Percentiles rank a stretch among this genome's conserved stretches.
Evolutionary conservation across 2,329 filamentous ascomycete genomes (phyloP).

Genomic region (Beauveria pseudobassiana): DNA sequence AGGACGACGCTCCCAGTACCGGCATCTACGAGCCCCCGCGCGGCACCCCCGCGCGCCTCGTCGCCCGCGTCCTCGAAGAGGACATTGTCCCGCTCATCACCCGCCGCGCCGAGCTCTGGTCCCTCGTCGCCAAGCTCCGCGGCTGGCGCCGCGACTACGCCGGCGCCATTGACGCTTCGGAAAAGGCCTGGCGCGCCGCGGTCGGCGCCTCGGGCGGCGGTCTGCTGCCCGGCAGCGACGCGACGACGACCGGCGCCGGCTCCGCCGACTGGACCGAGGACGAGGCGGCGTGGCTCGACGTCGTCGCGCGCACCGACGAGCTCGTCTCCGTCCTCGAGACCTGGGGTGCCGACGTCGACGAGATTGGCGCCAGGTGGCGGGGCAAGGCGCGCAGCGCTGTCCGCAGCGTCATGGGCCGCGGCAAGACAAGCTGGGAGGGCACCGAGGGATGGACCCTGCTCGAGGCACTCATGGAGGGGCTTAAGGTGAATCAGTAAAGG

Average conservation of each 20-base stretch:
- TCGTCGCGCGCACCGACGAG: conserved; percentile 73
- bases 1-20: conserved; percentile 21
- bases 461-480: conserved; percentile 46
- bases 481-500: conserved; percentile 31
- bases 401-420: conserved; percentile 74
- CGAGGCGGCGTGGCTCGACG: conserved; percentile 57
- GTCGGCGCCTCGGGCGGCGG: conserved; percentile 42
- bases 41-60: conserved; percentile 53
- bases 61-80: conserved; percentile 67
- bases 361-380: conserved; percentile 75
- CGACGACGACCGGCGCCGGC: background rate
- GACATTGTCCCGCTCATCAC: conserved; percentile 80
- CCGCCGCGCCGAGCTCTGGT: conserved; percentile 67
- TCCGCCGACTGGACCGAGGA: conserved; percentile 38
- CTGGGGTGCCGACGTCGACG: conserved; percentile 56
- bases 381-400: conserved; percentile 83
- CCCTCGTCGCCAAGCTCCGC: conserved; percentile 61
- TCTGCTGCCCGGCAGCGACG: conserved; percentile 26
- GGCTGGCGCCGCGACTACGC: conserved; percentile 64
- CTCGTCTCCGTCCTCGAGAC: conserved; percentile 79
- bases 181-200: conserved; percentile 81
- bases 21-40: conserved; percentile 34
- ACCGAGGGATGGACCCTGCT: conserved; percentile 59
- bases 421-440: conserved; percentile 75
- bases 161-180: conserved; percentile 72